Evolutionary conservation across 2,329 filamentous ascomycete genomes (phyloP).

Genomic region (Microsporum audouinii): DNA sequence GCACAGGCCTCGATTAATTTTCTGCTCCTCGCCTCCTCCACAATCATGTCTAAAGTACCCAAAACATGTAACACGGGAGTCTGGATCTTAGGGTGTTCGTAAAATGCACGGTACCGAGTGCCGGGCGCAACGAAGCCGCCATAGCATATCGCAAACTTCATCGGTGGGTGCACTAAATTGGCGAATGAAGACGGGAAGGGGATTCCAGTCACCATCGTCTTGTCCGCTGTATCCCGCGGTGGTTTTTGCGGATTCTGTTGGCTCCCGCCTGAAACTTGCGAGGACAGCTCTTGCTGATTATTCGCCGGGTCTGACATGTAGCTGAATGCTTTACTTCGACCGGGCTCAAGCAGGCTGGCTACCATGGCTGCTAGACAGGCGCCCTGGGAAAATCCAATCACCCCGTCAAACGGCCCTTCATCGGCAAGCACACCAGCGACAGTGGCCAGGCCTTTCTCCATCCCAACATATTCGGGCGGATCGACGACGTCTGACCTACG

Average conservation of each 20-base stretch:
- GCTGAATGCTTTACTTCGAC: slow-evolving; percentile 39
- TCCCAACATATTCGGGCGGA: slow-evolving; percentile 51
- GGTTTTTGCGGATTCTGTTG: background rate
- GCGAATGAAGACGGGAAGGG: slow-evolving; percentile 42
- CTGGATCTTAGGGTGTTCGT: slow-evolving; percentile 55
- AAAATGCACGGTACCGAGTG: slow-evolving; percentile 54
- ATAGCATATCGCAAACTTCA: slow-evolving; percentile 65
- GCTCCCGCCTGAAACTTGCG: background rate
- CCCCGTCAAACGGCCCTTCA: slow-evolving; percentile 61
- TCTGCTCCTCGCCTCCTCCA: slow-evolving; percentile 63
- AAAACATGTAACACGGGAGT: slow-evolving; percentile 75
- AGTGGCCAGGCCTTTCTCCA: slow-evolving; percentile 55
- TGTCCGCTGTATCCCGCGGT: background rate
- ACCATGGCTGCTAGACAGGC: slow-evolving; percentile 62
- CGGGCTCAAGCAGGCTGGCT: slow-evolving; percentile 56
- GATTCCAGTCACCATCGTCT: slow-evolving; percentile 33
- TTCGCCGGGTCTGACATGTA: slow-evolving; percentile 21
- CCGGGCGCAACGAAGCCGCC: slow-evolving; percentile 62
- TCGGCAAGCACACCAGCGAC: slow-evolving; percentile 52
- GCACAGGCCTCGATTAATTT: slow-evolving; percentile 56
- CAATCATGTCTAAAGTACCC: slow-evolving; percentile 75
- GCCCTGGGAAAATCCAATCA: slow-evolving; percentile 75
- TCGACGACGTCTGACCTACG: slow-evolving; percentile 51
- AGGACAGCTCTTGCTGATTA: slow-evolving; percentile 8
- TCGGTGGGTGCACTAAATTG: slow-evolving; percentile 37